phyloP scores from a whole-genome alignment of 257 asterid species.

The Gynochthodes officinalis region DNA sequence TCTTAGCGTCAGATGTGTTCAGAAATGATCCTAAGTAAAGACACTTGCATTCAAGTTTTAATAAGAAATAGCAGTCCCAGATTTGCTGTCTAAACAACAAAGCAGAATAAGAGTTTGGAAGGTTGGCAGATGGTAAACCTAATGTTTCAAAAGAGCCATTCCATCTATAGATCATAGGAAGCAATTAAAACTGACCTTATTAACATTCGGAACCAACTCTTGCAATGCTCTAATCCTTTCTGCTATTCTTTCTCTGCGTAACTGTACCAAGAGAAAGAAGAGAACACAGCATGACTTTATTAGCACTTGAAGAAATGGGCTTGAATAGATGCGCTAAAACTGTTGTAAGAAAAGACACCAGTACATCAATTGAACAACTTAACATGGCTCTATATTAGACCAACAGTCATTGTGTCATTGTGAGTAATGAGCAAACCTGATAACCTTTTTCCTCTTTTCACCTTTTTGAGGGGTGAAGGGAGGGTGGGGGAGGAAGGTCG shows the following conservation, averaged over 20 bases:
- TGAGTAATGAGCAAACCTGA: not conserved
- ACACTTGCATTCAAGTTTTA: not conserved
- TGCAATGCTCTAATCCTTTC: constrained; percentile 97
- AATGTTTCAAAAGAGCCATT: not conserved
- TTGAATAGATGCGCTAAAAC: not conserved
- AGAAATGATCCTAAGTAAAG: not conserved
- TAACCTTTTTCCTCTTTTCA: not conserved
- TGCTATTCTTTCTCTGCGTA: constrained; percentile 95
- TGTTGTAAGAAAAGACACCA: not conserved
- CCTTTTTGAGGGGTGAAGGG: no score
- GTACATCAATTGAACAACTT: not conserved
- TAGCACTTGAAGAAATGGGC: constrained; percentile 1
- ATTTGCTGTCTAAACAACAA: not conserved
- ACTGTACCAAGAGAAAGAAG: constrained; percentile 34
- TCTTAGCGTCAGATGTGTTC: not conserved
- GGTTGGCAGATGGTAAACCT: not conserved
- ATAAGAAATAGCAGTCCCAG: not conserved
- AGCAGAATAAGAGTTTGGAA: not conserved
- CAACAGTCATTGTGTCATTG: not conserved
- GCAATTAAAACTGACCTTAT: constrained; percentile 54
- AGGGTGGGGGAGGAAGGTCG: not conserved
- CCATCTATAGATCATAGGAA: not conserved
- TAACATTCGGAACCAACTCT: constrained; percentile 95
- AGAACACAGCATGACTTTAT: not conserved
- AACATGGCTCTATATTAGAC: not conserved